A percentile compares a stretch with the other conserved stretches of the same genome.
Evolutionary conservation across 2,329 filamentous ascomycete species (phyloP).

Genomic region (Dothidotthia symphoricarpi): DNA sequence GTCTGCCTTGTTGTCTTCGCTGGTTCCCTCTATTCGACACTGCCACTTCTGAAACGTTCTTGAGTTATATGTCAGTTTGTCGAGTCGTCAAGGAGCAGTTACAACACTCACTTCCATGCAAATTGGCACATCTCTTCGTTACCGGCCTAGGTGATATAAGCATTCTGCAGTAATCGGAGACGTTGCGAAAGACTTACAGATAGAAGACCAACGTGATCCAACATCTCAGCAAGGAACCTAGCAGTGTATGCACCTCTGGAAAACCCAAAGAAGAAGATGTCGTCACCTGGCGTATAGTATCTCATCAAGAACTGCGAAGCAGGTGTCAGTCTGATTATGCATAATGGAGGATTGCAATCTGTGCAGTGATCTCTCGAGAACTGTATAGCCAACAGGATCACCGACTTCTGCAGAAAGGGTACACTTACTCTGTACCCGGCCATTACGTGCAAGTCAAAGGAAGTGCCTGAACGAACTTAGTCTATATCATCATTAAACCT

Average conservation of each 20-base stretch:
- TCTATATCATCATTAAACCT: neutral
- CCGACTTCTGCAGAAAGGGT: no score
- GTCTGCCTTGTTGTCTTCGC: conserved; percentile 46
- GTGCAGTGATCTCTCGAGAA: no score
- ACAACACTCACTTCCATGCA: conserved; percentile 63
- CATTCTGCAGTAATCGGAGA: neutral
- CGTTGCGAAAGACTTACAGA: conserved; percentile 41
- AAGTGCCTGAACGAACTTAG: conserved; percentile 55
- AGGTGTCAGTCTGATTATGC: conserved; percentile 2
- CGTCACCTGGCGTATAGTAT: conserved; percentile 49
- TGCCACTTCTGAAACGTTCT: conserved; percentile 71
- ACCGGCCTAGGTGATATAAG: conserved; percentile 52
- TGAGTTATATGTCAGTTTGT: neutral
- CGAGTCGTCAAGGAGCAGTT: neutral
- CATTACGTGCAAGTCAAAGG: conserved; percentile 79
- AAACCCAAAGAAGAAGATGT: conserved; percentile 52
- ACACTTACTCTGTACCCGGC: conserved; percentile 74
- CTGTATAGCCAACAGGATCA: no score
- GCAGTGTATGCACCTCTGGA: conserved; percentile 53
- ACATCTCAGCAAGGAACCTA: conserved; percentile 69
- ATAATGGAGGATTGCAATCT: no score
- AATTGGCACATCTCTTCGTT: conserved; percentile 85
- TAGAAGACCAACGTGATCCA: conserved; percentile 76
- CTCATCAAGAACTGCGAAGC: conserved; percentile 48
- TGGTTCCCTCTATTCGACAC: conserved; percentile 47